Base-by-base conservation (phyloP, 441 rosid species). In the Lepidium campestre region DNA sequence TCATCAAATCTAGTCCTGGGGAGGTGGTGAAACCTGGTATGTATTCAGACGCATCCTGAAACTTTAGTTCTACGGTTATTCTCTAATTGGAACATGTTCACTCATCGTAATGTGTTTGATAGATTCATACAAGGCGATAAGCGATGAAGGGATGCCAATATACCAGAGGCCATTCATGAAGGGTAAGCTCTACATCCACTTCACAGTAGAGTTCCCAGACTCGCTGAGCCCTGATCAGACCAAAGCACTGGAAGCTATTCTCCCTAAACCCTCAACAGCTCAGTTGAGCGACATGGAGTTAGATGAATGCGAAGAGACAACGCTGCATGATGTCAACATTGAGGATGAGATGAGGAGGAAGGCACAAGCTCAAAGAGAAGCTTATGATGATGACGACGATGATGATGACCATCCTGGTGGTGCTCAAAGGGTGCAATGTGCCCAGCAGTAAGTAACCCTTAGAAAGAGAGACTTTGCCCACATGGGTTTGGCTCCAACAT, bases 251-350 rank as follows among this genome's bases (percentile, higher is more conserved):
- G 90, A 86, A 75, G 68, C 90, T 2, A 76, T 83, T 6, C 88
- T 93, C 41, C 96, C 86, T 0, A 88, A 81, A 67, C 42, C 87
- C 0, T 79, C 93, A 0, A 74, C 27, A 1, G 19, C 65, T 27
- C 86, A 77, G 75, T 72, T 91, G 35, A 85, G 85, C 0, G 96
- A 91, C 46, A 91, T 91, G 97, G 99, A 93, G 69, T 75, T 93
- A 53, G 99, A 91, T 34, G 99, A 93, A 64, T 91, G 99, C 0
- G 99, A 93, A 69, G 99, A 93, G 75, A 87, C 97, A 4, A 90
- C 97, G 1, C 62, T 93, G 27, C 89, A 86, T 6, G 89, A 88
- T 69, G 97, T 91, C 6, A 89, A 91, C 81, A 83, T 86, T 0
- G 99, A 93, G 69, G 96, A 87, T 46, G 99, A 91, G 78, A 91